Conservation (phyloP, 2,329 filamentous ascomycete species). For the Chaetomium globosum region DNA sequence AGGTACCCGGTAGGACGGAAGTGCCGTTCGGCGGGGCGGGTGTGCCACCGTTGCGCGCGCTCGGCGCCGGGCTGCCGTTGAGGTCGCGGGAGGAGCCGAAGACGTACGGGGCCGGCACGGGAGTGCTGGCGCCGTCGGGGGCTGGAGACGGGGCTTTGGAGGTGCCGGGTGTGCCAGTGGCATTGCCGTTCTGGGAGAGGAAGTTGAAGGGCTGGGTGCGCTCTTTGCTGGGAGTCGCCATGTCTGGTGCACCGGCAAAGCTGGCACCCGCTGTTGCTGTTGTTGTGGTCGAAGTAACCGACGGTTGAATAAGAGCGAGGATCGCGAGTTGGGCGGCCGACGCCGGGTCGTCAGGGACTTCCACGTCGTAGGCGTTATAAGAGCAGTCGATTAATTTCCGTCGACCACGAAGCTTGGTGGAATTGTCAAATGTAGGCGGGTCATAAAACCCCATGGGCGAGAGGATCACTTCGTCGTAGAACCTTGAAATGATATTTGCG, state of each 20-base stretch:
- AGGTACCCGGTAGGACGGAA: constrained; percentile 22
- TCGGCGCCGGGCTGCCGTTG: constrained; percentile 56
- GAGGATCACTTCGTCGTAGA: constrained; percentile 94
- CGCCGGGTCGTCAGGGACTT: constrained; percentile 81
- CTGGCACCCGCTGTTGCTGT: constrained; percentile 50
- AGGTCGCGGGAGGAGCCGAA: constrained; percentile 53
- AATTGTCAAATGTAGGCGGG: constrained; percentile 82
- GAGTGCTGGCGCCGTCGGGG: constrained; percentile 74
- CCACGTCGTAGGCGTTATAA: constrained; percentile 89
- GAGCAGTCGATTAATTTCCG: constrained; percentile 83
- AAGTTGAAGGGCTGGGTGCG: constrained; percentile 69
- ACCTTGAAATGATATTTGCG: constrained; percentile 93
- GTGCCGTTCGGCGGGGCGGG: constrained; percentile 44
- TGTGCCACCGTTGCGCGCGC: constrained; percentile 53
- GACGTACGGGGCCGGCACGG: constrained; percentile 59
- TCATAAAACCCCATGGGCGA: constrained; percentile 94
- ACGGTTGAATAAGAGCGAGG: constrained; percentile 62
- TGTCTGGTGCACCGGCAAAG: constrained; percentile 46
- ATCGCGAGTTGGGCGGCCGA: constrained; percentile 80
- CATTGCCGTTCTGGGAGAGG: constrained; percentile 69
- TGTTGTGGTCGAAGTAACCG: constrained; percentile 52
- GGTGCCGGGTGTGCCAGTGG: constrained; percentile 76
- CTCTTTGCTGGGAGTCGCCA: constrained; percentile 65
- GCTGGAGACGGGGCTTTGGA: constrained; percentile 87
- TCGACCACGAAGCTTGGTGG: constrained; percentile 74